phyloP scores from a whole-genome alignment of 148 eudicot genomes.

The Nepenthes gracilis region DNA sequence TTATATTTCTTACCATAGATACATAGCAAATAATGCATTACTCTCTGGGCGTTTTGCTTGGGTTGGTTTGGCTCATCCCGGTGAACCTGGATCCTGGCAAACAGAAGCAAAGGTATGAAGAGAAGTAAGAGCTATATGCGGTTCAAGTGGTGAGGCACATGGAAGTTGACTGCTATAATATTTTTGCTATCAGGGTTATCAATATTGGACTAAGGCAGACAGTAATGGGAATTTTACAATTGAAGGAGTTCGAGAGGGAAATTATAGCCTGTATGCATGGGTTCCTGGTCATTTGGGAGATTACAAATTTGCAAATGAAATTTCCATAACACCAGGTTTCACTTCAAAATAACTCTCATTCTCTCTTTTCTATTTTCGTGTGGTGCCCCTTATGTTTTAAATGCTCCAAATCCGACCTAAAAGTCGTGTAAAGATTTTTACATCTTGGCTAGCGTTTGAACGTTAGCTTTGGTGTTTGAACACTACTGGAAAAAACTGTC shows the following conservation, averaged over 20 bases:
- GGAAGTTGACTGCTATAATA: neutral
- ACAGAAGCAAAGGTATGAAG: conserved; percentile 31
- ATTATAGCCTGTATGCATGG: conserved; percentile 35
- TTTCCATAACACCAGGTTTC: conserved; percentile 22
- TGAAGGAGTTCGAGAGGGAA: conserved; percentile 26
- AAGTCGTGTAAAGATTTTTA: no score
- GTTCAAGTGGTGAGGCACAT: neutral
- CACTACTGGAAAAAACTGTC: no score
- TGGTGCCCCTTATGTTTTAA: no score
- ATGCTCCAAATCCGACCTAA: no score
- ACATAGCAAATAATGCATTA: conserved; percentile 5
- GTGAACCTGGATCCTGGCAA: conserved; percentile 39
- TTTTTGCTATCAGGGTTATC: conserved; percentile 26
- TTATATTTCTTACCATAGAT: conserved; percentile 9
- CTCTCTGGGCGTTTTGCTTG: conserved; percentile 24
- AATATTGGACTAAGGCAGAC: conserved; percentile 40
- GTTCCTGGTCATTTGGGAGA: conserved; percentile 48
- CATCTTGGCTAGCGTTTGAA: no score
- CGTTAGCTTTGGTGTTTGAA: no score
- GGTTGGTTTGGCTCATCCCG: conserved; percentile 38
- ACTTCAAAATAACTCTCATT: neutral
- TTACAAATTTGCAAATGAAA: conserved; percentile 17
- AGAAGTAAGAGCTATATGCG: neutral
- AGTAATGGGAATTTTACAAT: conserved; percentile 26
- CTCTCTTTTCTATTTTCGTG: no score